Percentiles rank a stretch among this genome's conserved stretches.
phyloP scores from a whole-genome alignment of 768 basidiomycete genomes.

The Pleurotus tuoliensis region DNA sequence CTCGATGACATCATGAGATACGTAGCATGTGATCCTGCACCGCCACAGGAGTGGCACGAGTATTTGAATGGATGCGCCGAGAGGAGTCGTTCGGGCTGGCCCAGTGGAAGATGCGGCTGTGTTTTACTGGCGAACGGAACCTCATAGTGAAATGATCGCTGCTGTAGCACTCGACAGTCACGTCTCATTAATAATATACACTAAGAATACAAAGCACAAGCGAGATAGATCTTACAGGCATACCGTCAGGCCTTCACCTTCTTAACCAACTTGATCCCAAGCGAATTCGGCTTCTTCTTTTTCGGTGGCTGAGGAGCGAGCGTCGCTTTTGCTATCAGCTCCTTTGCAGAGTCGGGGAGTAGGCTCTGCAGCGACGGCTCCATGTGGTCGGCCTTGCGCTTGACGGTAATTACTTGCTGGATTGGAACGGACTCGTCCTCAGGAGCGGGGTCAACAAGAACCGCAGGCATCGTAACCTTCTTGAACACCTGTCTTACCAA shows the following conservation, averaged over 20 bases:
- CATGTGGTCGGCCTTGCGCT: conserved; percentile 78
- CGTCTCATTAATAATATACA: conserved; percentile 10
- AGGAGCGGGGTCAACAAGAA: conserved; percentile 9
- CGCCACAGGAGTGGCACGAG: no score
- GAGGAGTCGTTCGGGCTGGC: no score
- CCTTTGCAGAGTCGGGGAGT: conserved; percentile 59
- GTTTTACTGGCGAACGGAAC: no score
- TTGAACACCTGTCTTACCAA: conserved; percentile 86
- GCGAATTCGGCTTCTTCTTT: conserved; percentile 59
- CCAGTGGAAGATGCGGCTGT: no score
- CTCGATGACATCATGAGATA: no score
- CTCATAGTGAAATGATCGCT: no score
- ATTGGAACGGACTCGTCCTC: conserved; percentile 9
- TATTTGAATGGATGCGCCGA: no score
- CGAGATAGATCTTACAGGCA: neutral
- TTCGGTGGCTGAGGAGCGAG: conserved; percentile 39
- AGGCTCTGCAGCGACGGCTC: conserved; percentile 71
- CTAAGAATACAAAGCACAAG: conserved; percentile 5
- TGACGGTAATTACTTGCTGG: conserved; percentile 58
- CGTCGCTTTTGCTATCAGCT: conserved; percentile 50
- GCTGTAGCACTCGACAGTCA: neutral
- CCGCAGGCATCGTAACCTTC: conserved; percentile 49
- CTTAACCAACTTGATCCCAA: conserved; percentile 78
- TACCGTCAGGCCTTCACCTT: conserved; percentile 24
- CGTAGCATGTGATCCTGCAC: no score